Evolutionary conservation across 140 eudicot species (phyloP), one percentile per base, ranked within the genome.

Genomic region (Cichorium intybus): DNA sequence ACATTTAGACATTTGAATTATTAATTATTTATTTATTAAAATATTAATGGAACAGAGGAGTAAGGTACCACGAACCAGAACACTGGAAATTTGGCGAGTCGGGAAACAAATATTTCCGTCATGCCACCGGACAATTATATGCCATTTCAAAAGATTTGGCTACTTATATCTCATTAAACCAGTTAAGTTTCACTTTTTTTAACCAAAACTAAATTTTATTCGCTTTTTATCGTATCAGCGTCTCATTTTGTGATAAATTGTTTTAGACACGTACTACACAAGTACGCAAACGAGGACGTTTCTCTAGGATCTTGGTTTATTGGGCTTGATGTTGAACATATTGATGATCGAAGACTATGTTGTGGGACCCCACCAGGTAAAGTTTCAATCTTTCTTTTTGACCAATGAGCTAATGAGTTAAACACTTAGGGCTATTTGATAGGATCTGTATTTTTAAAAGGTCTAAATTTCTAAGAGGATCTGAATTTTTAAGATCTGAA

Each of bases 311-410:
- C 97, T 50, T 89, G 97, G 97, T 86, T 89, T 64, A 89, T 89
- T 31, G 97, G 97, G 46, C 92, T 89, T 15, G 95, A 89, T 21
- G 95, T 89, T 59, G 79, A 73, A 58, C 97, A 89, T 65, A 75
- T 89, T 10, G 97, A 89, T 28, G 95, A 89, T 24, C 79, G 95
- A 33, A 72, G 97, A 72, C 55, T 89, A 62, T 89, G 95, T 18
- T 89, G 97, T 75, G 97, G 97, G 34, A 89, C 97, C 35, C 96
- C 86, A 3, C 96, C 96, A 0, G 96, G 96, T 88, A 84, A 74
- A 62, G 24, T 16, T 51, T 65, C 0, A 4, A 28, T 59, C 41
- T 26, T 69, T 16, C 10, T 35, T n/a, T n/a, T n/a, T n/a, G n/a
- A n/a, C n/a, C n/a, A n/a, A n/a, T n/a, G n/a, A n/a, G n/a, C n/a